These are phyloP conservation scores for Saccharomyces pastorianus DNA, from an alignment of 1,139 yeast genomes.

Conservation along the genomic window DNA sequence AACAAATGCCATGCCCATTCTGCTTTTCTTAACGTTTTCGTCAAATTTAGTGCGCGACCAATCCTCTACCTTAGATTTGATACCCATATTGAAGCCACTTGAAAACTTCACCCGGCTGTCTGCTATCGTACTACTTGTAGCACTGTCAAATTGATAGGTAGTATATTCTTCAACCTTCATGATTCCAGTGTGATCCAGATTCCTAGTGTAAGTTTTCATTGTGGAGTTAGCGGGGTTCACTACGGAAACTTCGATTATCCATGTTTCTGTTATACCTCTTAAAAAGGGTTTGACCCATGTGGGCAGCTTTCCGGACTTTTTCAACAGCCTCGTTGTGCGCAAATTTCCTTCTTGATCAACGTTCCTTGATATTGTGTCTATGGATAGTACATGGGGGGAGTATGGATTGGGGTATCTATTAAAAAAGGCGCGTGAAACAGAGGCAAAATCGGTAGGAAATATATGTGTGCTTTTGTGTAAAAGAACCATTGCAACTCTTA, in stretches of 20 bases:
- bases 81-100: conserved; percentile 49
- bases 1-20: conserved; percentile 69
- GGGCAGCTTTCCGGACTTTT: conserved; percentile 77
- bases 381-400: conserved; percentile 79
- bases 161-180: conserved; percentile 75
- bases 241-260: conserved; percentile 76
- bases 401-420: conserved; percentile 88
- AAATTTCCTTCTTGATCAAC: conserved; percentile 54
- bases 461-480: conserved; percentile 50
- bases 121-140: conserved; percentile 18
- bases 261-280: conserved; percentile 64
- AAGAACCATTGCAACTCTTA: conserved; percentile 47
- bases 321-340: conserved; percentile 65
- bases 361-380: conserved; percentile 48
- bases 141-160: conserved; percentile 37
- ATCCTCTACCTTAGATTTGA: conserved; percentile 66
- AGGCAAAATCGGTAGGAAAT: conserved; percentile 58
- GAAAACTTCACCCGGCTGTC: conserved; percentile 56
- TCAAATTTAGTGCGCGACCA: conserved; percentile 73
- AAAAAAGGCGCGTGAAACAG: conserved; percentile 72
- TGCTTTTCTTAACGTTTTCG: conserved; percentile 57
- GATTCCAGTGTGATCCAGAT: conserved; percentile 76
- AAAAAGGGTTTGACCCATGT: conserved; percentile 69
- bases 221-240: conserved; percentile 55
- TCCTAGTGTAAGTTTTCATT: conserved; percentile 69